Conservation (phyloP, 2,329 filamentous ascomycete genomes). For the Monosporascus sp. region DNA sequence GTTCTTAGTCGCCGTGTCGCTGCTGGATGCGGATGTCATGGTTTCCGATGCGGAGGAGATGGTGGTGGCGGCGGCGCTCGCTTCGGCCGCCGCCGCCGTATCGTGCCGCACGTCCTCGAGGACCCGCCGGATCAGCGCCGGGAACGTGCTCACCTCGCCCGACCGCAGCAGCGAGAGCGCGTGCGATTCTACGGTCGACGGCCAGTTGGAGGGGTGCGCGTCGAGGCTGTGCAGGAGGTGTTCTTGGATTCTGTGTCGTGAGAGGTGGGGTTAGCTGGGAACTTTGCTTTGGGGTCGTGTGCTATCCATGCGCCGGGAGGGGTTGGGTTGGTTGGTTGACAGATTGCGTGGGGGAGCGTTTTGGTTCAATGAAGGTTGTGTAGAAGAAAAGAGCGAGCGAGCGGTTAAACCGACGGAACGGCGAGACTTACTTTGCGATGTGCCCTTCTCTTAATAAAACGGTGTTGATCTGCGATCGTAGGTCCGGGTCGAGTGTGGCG, state of each 20-base stretch:
- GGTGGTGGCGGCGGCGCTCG: conserved; percentile 15
- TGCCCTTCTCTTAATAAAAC: conserved; percentile 54
- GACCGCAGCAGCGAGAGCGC: conserved; percentile 56
- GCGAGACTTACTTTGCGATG: conserved; percentile 45
- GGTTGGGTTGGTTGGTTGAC: conserved; percentile 2
- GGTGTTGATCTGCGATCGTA: conserved; percentile 58
- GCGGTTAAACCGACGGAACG: background rate
- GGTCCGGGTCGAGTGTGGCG: conserved; percentile 55
- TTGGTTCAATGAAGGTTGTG: background rate
- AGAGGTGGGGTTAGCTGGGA: conserved; percentile 3
- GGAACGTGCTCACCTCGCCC: conserved; percentile 55
- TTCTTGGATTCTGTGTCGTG: conserved; percentile 53
- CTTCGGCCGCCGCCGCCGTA: conserved; percentile 28
- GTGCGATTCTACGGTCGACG: conserved; percentile 53
- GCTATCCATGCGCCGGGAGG: too few relatives aligned
- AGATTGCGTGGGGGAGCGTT: conserved; percentile 2
- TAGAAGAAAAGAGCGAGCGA: conserved; percentile 1
- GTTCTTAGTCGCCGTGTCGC: conserved; percentile 4
- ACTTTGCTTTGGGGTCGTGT: conserved; percentile 1
- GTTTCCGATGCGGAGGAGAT: conserved; percentile 10
- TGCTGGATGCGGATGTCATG: conserved; percentile 18
- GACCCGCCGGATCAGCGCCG: conserved; percentile 54
- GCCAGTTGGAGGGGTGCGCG: conserved; percentile 57
- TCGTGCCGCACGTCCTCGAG: conserved; percentile 57
- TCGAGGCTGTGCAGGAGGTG: conserved; percentile 57